Evolutionary conservation across 805 yeast genomes (phyloP).

Genomic region (Wickerhamiella cacticola): DNA sequence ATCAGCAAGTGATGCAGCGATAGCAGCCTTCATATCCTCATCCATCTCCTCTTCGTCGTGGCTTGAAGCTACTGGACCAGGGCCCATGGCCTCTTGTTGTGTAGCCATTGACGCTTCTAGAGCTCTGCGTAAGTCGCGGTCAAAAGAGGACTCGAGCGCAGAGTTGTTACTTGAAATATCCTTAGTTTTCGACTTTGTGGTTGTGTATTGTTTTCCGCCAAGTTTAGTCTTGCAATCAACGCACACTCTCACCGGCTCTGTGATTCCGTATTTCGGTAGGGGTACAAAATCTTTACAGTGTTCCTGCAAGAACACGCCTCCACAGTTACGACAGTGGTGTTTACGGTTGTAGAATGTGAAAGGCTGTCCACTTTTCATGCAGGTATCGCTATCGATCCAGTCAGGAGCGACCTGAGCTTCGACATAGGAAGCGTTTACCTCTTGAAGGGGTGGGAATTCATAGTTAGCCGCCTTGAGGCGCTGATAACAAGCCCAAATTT

Average conservation of each 20-base stretch:
- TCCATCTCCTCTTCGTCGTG: constrained; percentile 50
- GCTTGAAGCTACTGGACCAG: no score
- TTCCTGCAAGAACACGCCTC: constrained; percentile 80
- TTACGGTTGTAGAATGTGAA: constrained; percentile 78
- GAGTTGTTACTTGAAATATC: constrained; percentile 15
- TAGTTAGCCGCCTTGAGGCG: constrained; percentile 48
- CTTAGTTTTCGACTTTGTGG: neutral
- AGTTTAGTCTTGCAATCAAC: constrained; percentile 71
- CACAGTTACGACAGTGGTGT: constrained; percentile 96
- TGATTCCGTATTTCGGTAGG: constrained; percentile 73
- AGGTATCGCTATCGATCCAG: constrained; percentile 91
- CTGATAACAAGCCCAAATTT: constrained; percentile 51
- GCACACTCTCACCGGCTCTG: constrained; percentile 85
- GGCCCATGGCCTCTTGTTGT: no score
- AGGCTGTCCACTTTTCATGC: constrained; percentile 80
- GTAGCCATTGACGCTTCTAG: constrained; percentile 62
- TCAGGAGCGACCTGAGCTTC: constrained; percentile 93
- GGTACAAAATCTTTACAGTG: constrained; percentile 68
- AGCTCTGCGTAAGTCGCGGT: constrained; percentile 63
- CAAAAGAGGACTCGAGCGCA: constrained; percentile 24
- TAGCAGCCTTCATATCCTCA: constrained; percentile 85
- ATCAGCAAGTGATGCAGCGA: constrained; percentile 78
- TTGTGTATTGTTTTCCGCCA: constrained; percentile 25
- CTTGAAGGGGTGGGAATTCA: constrained; percentile 42
- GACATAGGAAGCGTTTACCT: constrained; percentile 42